Evolutionary conservation across 1,139 yeast genomes (phyloP), one percentile per base, ranked within the genome.

Genomic region (Sugiyamaella xylanicola): DNA sequence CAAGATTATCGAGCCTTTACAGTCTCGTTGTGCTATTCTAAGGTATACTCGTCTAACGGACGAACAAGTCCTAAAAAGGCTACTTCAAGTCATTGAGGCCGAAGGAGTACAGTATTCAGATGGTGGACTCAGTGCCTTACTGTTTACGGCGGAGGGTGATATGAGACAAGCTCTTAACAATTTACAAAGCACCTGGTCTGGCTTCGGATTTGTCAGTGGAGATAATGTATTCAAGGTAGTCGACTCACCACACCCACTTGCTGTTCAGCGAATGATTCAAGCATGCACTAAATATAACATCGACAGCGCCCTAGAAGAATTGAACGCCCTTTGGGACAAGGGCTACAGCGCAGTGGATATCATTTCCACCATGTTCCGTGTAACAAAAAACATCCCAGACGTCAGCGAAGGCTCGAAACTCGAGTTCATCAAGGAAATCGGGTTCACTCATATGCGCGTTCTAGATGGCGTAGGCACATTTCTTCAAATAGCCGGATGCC

Each of bases 91-190:
- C 21, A 81, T 86, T 48, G 79, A 85, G 61, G 68, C 73, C 3
- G 99, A 93, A 69, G 72, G 83, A 39, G 89, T 92, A 15, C 77
- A 90, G 66, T 89, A 83, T 70, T 83, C 93, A 37, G 88, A 91
- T 59, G 97, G 90, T 70, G 99, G 99, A 0, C 74, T 93, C 41
- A 92, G 91, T 63, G 99, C 99, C 0, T 78, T 93, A 59, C 83
- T 95, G n/a, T 93, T 93, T 74, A 87, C 97, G 0, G 95, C 97
- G 0, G 99, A 93, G 70, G 99, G 99, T 56, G 99, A 93, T 69
- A 93, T 95, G 99, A 82, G 99, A 72, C 99, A 93, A 71, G 99
- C 99, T 0, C 82, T 95, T 52, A 95, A 95, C 68, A 93, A 93
- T 70, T 71, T 93, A 57, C 99, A 93, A 68, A 86, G 96, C 68